Base-by-base conservation (phyloP, 768 basidiomycete species). In the Lactarius trivialis region DNA sequence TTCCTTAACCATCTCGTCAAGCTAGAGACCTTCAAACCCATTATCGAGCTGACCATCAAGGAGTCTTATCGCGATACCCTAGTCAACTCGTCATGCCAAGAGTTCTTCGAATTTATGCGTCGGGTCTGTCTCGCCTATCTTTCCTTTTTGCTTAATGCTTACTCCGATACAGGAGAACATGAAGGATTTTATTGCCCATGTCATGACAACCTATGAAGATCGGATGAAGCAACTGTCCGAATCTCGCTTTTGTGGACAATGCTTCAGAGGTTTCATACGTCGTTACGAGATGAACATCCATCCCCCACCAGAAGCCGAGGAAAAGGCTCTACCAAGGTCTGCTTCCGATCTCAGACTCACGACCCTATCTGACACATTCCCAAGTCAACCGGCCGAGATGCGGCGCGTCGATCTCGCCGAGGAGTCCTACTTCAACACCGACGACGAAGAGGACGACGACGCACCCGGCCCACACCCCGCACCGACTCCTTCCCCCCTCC, bases 251-350 rank as follows among this genome's bases (percentile, higher is more conserved):
- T 84, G 85, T 30, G 82, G 84, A 4, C 78, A 82, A 63, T 81
- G 88, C 39, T 93, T 94, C 71, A 77, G 81, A 48, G 74, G 82
- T 26, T 85, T 98, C 69, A 83, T 91, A 61, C 79, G 84, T 48
- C 82, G 88, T 54, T 94, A 88, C 83, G 97, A 98, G 73, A 92
- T 94, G 78, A 97, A 95, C 74, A 86, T 86, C 64, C 91, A 95
- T 65, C 89, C 88, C 33, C 80, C 79, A 64, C 85, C 86, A 37
- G 76, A 76, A 53, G 76, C 76, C 51, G 78, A 78, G 59, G 79
- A 82, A 61, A 81, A 78, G 28, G 61, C 64, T 21, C 57, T 41
- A 36, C 50, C 26, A 50, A 37, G 24, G 85, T 88, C 72, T 62
- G 75, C 68, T 28, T 52, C 17, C 34, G 8, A 17, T 30, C 32